Base-by-base conservation (phyloP, 1,139 yeast species). In the Taphrina confusa region DNA sequence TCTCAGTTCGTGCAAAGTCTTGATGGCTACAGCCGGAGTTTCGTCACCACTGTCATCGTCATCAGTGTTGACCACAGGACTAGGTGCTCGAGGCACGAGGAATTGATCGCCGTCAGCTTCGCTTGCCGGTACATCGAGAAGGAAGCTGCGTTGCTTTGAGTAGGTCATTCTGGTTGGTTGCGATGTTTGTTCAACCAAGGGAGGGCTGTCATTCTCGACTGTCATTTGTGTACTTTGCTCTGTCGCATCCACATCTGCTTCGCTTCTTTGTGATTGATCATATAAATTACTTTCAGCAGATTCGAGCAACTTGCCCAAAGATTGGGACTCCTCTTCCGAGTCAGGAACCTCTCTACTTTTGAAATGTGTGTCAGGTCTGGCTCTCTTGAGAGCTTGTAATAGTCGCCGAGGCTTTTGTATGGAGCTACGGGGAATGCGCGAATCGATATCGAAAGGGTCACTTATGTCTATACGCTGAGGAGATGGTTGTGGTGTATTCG, bases 1-100 rank as follows among this genome's bases (percentile, higher is more conserved):
- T n/a, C 75, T 68, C n/a, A 75, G 66, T 23, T 73, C 75, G 20
- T 72, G 69, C 33, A 69, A 65, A 20, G 68, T 67, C 40, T 66
- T 66, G 28, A 67, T 47, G 28, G 18, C 23, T 9, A 28, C 23
- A 4, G 33, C n/a, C 5, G 47, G 9, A 23, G 16, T 37, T 27
- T 27, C 34, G 5, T 4, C n/a, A 11, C 40, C 49, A n/a, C 31
- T 6, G 18, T 40, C 40, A 31, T 28, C 46, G 16, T 30, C 22
- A 20, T 52, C 57, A 30, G 57, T 45, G 11, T 45, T 37, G 9
- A 22, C 31, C 9, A 2, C 31, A 1, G 46, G 46, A 45, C 25
- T 45, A 6, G 50, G n/a, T 16, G 50, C 14, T 20, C 20, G 23
- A 8, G 50, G 37, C 2, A 30, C 14, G 14, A 14, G 9, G 3